These are phyloP conservation scores for Lichtheimia ramosa DNA, from an alignment of 371 early-diverging fungal genomes.

Conservation along the genomic window DNA sequence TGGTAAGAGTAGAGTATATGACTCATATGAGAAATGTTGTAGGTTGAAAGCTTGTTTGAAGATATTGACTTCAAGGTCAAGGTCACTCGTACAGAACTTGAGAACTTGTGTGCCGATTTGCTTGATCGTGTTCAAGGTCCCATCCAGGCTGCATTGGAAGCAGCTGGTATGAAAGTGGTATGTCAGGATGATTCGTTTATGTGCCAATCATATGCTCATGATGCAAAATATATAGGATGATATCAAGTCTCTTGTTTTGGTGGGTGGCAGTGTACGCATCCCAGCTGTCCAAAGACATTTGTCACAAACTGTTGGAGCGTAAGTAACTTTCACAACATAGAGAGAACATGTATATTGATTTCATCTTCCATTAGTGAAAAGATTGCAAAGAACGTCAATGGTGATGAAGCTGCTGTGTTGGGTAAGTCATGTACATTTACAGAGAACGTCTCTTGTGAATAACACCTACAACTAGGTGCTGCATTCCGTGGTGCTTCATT, in stretches of 20 bases:
- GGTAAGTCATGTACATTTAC: constrained; percentile 30
- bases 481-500: constrained; percentile 87
- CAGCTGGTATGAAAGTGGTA: constrained; percentile 67
- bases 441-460: neutral
- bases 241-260: constrained; percentile 86
- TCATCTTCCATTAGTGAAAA: constrained; percentile 70
- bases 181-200: neutral
- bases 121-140: constrained; percentile 72
- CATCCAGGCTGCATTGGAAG: constrained; percentile 67
- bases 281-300: constrained; percentile 81
- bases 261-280: constrained; percentile 92
- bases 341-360: neutral
- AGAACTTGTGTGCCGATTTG: constrained; percentile 67
- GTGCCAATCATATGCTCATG: neutral
- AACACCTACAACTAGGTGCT: constrained; percentile 55
- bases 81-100: constrained; percentile 81
- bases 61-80: constrained; percentile 81
- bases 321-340: constrained; percentile 19
- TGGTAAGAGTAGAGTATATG: too few species aligned
- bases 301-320: constrained; percentile 73
- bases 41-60: constrained; percentile 86
- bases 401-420: constrained; percentile 95
- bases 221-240: constrained; percentile 37
- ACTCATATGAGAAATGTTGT: too few species aligned
- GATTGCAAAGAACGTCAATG: constrained; percentile 92